Evolutionary conservation across 169 alveolate genomes (phyloP), one percentile per base, ranked within the genome.

Genomic region (Cryptosporidium meleagridis): DNA sequence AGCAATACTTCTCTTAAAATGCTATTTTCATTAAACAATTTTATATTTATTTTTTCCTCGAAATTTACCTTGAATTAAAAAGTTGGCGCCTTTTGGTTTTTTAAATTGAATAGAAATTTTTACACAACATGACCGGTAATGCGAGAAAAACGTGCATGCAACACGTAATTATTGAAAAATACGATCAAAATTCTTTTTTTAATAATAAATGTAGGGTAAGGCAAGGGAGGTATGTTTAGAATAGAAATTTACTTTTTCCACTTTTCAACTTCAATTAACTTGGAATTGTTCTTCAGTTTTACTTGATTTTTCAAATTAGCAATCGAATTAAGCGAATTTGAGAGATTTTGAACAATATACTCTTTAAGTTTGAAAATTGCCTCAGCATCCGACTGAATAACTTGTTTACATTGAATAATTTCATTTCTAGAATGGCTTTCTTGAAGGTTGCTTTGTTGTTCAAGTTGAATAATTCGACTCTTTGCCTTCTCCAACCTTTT

Each of bases 401-500:
- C 75, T 80, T 80, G 89, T 44, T 80, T 80, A 31, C 89, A 80
- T 48, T 80, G 89, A 6, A 41, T 16, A 26, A 80, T 26, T 48
- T 80, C 89, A 51, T 80, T 80, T 29, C 52, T 80, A 12, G 89
- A 59, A 29, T 80, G 75, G 37, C 52, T 62, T 21, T 80, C 89
- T 14, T 21, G 52, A 44, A 62, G 62, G 37, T 26, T 59, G 12
- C 67, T 29, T 65, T 80, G 89, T 62, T 80, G 89, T 44, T 80
- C 89, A 26, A 80, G 55, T 33, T 80, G 73, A 18, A 65, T 5
- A 26, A 80, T 65, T 41, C 89, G 41, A 35, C 89, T 41, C 53
- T 65, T 80, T 18, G 89, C 89, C 29, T 59, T 80, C 35, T 80
- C 89, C 33, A 80, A 55, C 70, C 89, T 80, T 26, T 80, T 80